Base-by-base conservation (phyloP, 192 early-diverging fungal genomes). In the Mortierella alpina region DNA sequence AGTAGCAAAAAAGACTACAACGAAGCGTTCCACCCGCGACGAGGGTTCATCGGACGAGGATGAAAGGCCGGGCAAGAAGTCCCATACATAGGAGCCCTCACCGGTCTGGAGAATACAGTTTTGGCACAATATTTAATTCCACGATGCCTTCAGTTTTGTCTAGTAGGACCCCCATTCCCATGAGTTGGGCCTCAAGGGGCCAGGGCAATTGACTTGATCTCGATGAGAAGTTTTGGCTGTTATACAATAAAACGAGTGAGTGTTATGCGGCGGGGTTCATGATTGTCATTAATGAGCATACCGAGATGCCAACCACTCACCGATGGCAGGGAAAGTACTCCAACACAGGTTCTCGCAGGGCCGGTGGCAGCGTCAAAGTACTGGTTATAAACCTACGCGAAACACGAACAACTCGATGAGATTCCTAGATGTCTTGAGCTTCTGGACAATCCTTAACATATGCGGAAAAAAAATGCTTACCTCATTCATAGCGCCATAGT, bases 261-360 rank as follows among this genome's bases (percentile, higher is more conserved):
- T n/a, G n/a, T 51, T n/a, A 51, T 1, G 50, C 1, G 4, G n/a
- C 50, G 1, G 50, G n/a, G 49, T 1, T 50, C 49, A 17, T 50
- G 17, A 17, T 50, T 50, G 49, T 14, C 31, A 31, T 31, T 31
- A 31, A 31, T 31, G 31, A 31, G 31, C 31, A 31, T 31, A 31
- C 31, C 31, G 31, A 31, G 1, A 31, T 31, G 3, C 31, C 31
- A 31, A 3, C 31, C 31, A 31, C 40, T 85, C 72, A 84, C 86
- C 51, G 84, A 87, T 6, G 91, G 91, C 18, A 92, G 78, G 53
- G 91, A 72, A 17, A 86, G 72, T 12, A 92, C 91, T 22, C 90
- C 91, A 15, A 92, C 89, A 59, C 89, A 91, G 1, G 91, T 92
- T 62, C 91, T 70, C 8, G 88, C 60, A 47, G 91, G 91, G 22